Conservation (phyloP, 2,329 filamentous ascomycete genomes). For the Daldinia sp. region DNA sequence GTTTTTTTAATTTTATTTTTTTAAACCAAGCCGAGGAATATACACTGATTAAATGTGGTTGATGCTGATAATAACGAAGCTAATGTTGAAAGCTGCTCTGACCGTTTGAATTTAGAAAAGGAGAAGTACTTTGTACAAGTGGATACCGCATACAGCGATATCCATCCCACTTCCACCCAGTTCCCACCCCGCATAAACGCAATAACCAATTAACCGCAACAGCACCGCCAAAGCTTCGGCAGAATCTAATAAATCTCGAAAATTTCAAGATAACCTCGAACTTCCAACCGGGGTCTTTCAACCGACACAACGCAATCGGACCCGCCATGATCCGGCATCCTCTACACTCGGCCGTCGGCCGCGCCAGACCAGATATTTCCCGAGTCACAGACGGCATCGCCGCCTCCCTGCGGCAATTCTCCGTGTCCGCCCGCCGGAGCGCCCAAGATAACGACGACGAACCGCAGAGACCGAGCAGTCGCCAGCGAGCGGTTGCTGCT, state of each 20-base stretch:
- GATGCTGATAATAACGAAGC: background rate
- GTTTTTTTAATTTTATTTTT: background rate
- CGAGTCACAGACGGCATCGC: slow-evolving; percentile 46
- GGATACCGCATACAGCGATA: slow-evolving; percentile 1
- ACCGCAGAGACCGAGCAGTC: slow-evolving; percentile 2
- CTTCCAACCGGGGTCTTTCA: background rate
- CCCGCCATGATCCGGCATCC: slow-evolving; percentile 46
- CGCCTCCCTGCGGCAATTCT: slow-evolving; percentile 46
- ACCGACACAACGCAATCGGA: slow-evolving; percentile 26
- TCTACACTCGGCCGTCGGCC: slow-evolving; percentile 40
- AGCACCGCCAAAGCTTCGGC: slow-evolving; percentile 28
- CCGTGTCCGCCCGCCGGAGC: slow-evolving; percentile 41
- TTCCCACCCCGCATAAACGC: slow-evolving; percentile 3
- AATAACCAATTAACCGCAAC: slow-evolving; percentile 9
- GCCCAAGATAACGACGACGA: slow-evolving; percentile 24
- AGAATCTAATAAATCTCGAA: slow-evolving; percentile 35
- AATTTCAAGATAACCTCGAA: slow-evolving; percentile 22
- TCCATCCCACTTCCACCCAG: too few relatives aligned
- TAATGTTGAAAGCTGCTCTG: background rate
- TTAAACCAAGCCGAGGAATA: background rate
- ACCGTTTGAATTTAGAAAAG: background rate
- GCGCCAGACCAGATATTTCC: slow-evolving; percentile 41
- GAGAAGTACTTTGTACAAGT: background rate
- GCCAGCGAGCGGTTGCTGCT: slow-evolving; percentile 40
- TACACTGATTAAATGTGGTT: background rate